Evolutionary conservation across 2,329 filamentous ascomycete genomes (phyloP).

Genomic region (Purpureocillium lavendulum): DNA sequence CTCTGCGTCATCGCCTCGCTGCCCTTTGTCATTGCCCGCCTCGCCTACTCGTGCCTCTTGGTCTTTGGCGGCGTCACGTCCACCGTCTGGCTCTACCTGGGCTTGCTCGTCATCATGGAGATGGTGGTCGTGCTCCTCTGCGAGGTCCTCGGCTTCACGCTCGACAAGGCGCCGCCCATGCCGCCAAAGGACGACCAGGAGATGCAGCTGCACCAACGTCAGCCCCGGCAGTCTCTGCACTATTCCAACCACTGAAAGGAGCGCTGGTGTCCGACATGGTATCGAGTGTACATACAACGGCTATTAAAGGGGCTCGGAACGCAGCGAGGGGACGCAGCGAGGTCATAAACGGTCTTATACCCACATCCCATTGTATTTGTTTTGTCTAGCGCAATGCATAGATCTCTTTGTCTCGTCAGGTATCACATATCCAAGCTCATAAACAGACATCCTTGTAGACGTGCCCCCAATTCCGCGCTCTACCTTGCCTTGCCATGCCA

Average conservation of each 20-base stretch:
- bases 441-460: not conserved
- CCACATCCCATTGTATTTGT: too few species aligned
- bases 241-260: too few species aligned
- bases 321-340: too few species aligned
- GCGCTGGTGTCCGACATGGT: too few species aligned
- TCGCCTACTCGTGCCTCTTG: conserved; percentile 19
- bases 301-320: too few species aligned
- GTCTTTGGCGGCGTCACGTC: conserved; percentile 17
- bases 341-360: too few species aligned
- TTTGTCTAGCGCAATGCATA: not conserved
- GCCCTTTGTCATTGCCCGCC: conserved; percentile 23
- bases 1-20: conserved; percentile 26
- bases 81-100: conserved; percentile 22
- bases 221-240: too few species aligned
- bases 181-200: not conserved
- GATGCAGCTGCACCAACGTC: too few species aligned
- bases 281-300: too few species aligned
- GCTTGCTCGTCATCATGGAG: conserved; percentile 23
- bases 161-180: conserved; percentile 11
- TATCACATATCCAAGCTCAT: not conserved
- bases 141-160: conserved; percentile 19
- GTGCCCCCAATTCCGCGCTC: too few species aligned
- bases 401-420: not conserved
- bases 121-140: conserved; percentile 21
- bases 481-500: too few species aligned